A percentile compares a stretch with the other conserved stretches of the same genome.
These are phyloP conservation scores for Neonectria neomacrospora DNA, from an alignment of 2,329 filamentous ascomycete species.

Conservation along the genomic window DNA sequence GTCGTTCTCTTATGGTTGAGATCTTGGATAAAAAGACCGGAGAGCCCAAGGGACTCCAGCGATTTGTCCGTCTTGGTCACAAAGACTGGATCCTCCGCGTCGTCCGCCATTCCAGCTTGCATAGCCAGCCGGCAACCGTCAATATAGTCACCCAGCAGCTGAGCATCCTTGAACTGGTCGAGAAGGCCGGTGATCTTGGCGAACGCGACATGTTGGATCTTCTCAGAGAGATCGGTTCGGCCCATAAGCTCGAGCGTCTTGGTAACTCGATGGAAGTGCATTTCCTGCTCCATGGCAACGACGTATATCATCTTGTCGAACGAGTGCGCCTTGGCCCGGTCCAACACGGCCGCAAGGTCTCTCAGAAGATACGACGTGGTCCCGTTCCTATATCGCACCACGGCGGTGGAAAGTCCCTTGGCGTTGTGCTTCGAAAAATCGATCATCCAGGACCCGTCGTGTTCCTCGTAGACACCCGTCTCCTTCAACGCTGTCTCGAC, in stretches of 20 bases:
- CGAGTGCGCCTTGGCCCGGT: slow-evolving; percentile 66
- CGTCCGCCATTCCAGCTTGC: slow-evolving; percentile 1
- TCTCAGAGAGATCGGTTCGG: slow-evolving; percentile 45
- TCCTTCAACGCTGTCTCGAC: slow-evolving; percentile 69
- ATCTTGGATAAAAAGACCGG: slow-evolving; percentile 39
- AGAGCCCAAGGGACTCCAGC: slow-evolving; percentile 26
- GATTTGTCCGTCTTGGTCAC: slow-evolving; percentile 31
- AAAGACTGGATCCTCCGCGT: slow-evolving; percentile 22
- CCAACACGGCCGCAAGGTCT: slow-evolving; percentile 76
- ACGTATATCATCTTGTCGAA: slow-evolving; percentile 87
- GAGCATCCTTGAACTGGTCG: slow-evolving; percentile 27
- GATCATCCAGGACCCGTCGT: slow-evolving; percentile 74
- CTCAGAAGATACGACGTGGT: slow-evolving; percentile 68
- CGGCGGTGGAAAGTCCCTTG: slow-evolving; percentile 74
- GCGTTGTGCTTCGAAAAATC: slow-evolving; percentile 78
- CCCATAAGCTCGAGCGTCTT: slow-evolving; percentile 60
- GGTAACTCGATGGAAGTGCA: slow-evolving; percentile 78
- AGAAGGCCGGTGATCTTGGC: slow-evolving; percentile 61
- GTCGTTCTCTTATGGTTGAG: slow-evolving; percentile 43
- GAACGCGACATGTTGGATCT: slow-evolving; percentile 56
- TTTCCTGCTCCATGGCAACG: slow-evolving; percentile 76
- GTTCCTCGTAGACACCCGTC: slow-evolving; percentile 70
- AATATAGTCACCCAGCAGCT: slow-evolving; percentile 38
- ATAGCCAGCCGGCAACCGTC: slow-evolving; percentile 26
- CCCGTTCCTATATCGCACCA: slow-evolving; percentile 68